phyloP scores from a whole-genome alignment of 1,139 yeast genomes.

The Candida pseudoviswanathii region DNA sequence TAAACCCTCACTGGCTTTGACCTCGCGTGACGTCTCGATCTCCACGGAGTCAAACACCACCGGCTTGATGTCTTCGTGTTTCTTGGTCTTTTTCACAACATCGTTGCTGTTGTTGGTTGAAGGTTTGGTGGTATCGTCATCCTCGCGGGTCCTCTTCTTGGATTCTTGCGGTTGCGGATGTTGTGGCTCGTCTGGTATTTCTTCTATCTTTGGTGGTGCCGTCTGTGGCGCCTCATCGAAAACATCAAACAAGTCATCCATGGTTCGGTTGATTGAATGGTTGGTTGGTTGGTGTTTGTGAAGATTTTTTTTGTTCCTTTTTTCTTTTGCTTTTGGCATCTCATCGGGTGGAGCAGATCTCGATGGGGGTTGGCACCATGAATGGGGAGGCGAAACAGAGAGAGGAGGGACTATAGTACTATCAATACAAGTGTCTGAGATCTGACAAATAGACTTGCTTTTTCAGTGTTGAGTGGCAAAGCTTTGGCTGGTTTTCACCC shows the following conservation, averaged over 20 bases:
- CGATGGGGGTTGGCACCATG: too few species aligned
- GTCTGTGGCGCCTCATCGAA: constrained; percentile 58
- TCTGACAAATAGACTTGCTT: too few species aligned
- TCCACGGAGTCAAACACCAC: constrained; percentile 89
- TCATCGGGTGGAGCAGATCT: neutral
- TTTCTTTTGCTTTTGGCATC: neutral
- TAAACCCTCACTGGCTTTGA: constrained; percentile 76
- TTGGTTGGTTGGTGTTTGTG: neutral
- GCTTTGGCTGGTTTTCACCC: too few species aligned
- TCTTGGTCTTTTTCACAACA: constrained; percentile 18
- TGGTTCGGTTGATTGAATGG: constrained; percentile 12
- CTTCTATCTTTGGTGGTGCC: constrained; percentile 28
- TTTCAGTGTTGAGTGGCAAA: too few species aligned
- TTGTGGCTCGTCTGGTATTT: constrained; percentile 14
- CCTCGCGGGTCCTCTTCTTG: constrained; percentile 14
- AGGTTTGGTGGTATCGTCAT: constrained; percentile 10
- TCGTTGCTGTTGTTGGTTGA: constrained; percentile 11
- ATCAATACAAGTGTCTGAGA: too few species aligned
- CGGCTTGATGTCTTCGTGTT: constrained; percentile 48
- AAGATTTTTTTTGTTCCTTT: neutral
- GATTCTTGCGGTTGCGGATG: constrained; percentile 5
- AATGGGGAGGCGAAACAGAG: too few species aligned
- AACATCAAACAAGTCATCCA: constrained; percentile 68
- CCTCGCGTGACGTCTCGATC: constrained; percentile 88
- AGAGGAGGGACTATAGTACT: too few species aligned